Percentiles rank a stretch among this genome's conserved stretches.
Conservation (phyloP, 73 alveolate genomes). For the Tetrahymena elliotti region DNA sequence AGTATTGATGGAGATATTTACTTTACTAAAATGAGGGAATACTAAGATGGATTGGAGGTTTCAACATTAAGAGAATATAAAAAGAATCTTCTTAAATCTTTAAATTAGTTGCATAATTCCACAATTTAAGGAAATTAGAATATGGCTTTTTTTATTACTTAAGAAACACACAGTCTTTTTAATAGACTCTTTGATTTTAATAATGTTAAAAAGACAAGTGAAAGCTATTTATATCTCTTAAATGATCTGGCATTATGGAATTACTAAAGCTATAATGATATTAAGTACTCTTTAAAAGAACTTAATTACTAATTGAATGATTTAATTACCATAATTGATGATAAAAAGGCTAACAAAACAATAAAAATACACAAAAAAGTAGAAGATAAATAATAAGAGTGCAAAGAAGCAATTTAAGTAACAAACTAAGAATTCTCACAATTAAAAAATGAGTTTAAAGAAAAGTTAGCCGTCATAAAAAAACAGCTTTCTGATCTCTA, state of each 20-base stretch:
- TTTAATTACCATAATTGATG: neutral
- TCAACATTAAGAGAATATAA: neutral
- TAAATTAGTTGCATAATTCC: neutral
- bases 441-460: neutral
- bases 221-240: neutral
- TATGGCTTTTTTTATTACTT: neutral
- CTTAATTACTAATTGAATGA: neutral
- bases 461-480: neutral
- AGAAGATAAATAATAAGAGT: neutral
- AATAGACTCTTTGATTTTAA: neutral
- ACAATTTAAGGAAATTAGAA: neutral
- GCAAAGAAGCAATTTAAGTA: neutral
- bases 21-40: neutral
- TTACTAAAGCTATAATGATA: neutral
- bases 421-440: neutral
- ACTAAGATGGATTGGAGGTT: neutral
- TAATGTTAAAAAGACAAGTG: neutral
- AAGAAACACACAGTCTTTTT: neutral
- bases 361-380: neutral
- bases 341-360: neutral
- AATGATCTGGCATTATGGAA: neutral
- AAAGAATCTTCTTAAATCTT: neutral
- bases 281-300: neutral
- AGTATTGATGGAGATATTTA: neutral
- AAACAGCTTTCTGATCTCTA: neutral